Base-by-base conservation (phyloP, 2,329 filamentous ascomycete species). In the Aureobasidium leucospermi region DNA sequence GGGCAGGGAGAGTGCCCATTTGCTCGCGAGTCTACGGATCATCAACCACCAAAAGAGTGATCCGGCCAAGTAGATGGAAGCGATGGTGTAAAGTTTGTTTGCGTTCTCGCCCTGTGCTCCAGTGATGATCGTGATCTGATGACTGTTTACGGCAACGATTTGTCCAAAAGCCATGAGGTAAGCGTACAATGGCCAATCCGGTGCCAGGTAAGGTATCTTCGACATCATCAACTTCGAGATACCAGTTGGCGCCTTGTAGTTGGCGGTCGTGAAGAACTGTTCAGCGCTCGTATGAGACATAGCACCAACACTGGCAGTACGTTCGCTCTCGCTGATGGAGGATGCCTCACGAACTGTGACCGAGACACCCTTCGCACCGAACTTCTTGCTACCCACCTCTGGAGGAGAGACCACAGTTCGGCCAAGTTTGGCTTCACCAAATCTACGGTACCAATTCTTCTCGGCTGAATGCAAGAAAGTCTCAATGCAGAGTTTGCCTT, bases 81-180 rank as follows among this genome's bases (percentile, higher is more conserved):
- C 83, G 36, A 85, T 80, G 53, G 78, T 76, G 69, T 87, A 87
- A 0, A 87, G 75, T 66, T 84, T 82, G 28, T 73, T 69, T 2
- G 83, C 81, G 1, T 79, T 79, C 67, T 86, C 78, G 56, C 82
- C 84, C 16, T 83, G 76, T 64, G 84, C 79, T 16, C 85, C 85
- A 0, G 83, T 84, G 19, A 88, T 75, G 16, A 88, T 76, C 0
- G 84, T 85, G 66, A 87, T 83, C 67, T 87, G 85, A 70, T 86
- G 86, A 0, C 83, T 86, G 70, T 85, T 86, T 60, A 83, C 81
- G 1, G 84, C 82, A 49, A 86, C 80, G 61, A 86, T 81, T 65
- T 86, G 84, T 19, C 82, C 81, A 34, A 85, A 75, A 6, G 82
- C 82, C 10, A 86, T 76, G 42, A 86, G 75, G 60, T 86, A 76